Evolutionary conservation across 257 asterid genomes (phyloP).

Genomic region (Ocimum tenuiflorum): DNA sequence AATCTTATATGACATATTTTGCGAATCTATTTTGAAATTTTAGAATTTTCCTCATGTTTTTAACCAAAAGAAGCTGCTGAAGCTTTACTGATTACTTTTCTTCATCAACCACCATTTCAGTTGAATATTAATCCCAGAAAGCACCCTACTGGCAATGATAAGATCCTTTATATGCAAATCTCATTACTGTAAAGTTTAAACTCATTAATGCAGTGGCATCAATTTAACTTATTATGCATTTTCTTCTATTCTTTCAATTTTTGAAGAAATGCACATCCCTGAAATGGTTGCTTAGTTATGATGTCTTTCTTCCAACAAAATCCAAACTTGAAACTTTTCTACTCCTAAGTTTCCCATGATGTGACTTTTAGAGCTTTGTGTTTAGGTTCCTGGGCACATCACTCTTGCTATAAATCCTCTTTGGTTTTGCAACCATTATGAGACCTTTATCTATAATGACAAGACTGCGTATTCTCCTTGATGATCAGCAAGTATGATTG

Average conservation of each 20-base stretch:
- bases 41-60: background rate
- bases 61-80: background rate
- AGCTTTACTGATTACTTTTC: background rate
- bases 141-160: too few relatives aligned
- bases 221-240: background rate
- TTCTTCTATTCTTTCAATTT: background rate
- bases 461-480: too few relatives aligned
- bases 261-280: background rate
- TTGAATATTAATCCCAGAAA: background rate
- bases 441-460: too few relatives aligned
- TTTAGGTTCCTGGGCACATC: slow-evolving; percentile 1
- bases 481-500: too few relatives aligned
- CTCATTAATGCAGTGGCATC: too few relatives aligned
- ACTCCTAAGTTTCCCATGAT: background rate
- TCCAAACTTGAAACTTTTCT: background rate
- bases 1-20: background rate
- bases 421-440: slow-evolving; percentile 2
- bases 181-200: too few relatives aligned
- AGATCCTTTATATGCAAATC: too few relatives aligned
- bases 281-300: background rate
- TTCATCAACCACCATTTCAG: background rate
- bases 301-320: background rate
- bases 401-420: slow-evolving; percentile 3
- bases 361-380: background rate
- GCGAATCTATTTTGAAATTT: background rate